Evolutionary conservation across 1,284 basidiomycete species (phyloP).

Genomic region (Pseudozyma sp.): DNA sequence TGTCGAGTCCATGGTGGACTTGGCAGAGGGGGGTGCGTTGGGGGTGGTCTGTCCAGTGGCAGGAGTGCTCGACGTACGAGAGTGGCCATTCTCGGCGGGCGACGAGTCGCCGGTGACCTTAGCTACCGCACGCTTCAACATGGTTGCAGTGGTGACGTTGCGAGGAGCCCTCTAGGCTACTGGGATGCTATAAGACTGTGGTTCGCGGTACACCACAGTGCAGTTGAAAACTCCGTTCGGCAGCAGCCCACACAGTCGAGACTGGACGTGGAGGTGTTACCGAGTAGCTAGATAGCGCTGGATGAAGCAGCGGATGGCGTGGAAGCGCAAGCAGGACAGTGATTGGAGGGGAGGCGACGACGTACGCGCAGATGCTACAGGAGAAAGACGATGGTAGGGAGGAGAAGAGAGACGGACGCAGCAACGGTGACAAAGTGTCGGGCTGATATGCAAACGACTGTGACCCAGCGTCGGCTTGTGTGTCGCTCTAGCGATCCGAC

Average conservation of each 20-base stretch:
- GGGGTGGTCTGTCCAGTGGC: slow-evolving; percentile 23
- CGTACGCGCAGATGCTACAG: background rate
- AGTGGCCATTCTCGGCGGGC: slow-evolving; percentile 21
- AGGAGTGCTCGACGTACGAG: slow-evolving; percentile 13
- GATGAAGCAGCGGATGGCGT: background rate
- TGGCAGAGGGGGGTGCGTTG: slow-evolving; percentile 18
- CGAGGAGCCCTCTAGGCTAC: too few relatives aligned
- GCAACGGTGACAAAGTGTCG: too few relatives aligned
- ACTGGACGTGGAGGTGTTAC: slow-evolving; percentile 49
- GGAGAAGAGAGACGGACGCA: too few relatives aligned
- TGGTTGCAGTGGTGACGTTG: slow-evolving; percentile 4
- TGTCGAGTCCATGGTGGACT: slow-evolving; percentile 33
- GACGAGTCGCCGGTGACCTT: slow-evolving; percentile 36
- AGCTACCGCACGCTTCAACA: slow-evolving; percentile 45
- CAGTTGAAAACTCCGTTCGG: slow-evolving; percentile 5
- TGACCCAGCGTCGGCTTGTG: too few relatives aligned
- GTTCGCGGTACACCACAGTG: background rate
- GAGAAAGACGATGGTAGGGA: too few relatives aligned
- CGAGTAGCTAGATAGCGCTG: background rate
- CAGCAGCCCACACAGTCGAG: slow-evolving; percentile 51
- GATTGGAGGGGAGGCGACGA: background rate
- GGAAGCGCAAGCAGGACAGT: background rate
- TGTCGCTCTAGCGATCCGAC: too few relatives aligned
- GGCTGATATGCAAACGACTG: too few relatives aligned
- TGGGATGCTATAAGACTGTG: too few relatives aligned